These are phyloP conservation scores for Dictyostelium brefeldianum DNA, from an alignment of 78 protist genomes.

Conservation along the genomic window DNA sequence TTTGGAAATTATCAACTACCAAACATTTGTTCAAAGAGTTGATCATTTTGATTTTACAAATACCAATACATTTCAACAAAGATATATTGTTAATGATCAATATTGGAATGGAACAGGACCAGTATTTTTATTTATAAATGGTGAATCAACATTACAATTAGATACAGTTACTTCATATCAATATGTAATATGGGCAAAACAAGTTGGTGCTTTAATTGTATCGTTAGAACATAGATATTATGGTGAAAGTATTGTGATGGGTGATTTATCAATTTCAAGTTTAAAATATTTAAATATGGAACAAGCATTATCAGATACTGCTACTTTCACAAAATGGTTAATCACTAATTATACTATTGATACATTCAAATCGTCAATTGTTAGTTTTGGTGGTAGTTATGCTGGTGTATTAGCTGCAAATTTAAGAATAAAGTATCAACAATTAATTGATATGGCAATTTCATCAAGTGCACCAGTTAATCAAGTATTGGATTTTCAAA, in stretches of 20 bases:
- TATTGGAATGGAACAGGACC: no score
- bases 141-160: background rate
- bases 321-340: no score
- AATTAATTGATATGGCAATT: slow-evolving; percentile 20
- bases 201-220: slow-evolving; percentile 1
- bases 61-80: no score
- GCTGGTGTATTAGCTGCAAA: slow-evolving; percentile 75
- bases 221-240: slow-evolving; percentile 33
- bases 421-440: slow-evolving; percentile 59
- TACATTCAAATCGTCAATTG: no score
- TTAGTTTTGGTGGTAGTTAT: slow-evolving; percentile 85
- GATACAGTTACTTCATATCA: background rate
- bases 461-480: slow-evolving; percentile 83
- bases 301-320: slow-evolving; percentile 62
- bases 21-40: no score
- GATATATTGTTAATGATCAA: no score
- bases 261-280: slow-evolving; percentile 58
- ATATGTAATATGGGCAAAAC: background rate
- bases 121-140: no score
- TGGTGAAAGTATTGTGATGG: background rate
- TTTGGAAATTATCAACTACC: no score
- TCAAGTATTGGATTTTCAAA: background rate
- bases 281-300: slow-evolving; percentile 21
- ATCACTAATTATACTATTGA: no score
- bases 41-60: no score